Conservation (phyloP, 768 basidiomycete genomes). For the Crucibulum laeve region DNA sequence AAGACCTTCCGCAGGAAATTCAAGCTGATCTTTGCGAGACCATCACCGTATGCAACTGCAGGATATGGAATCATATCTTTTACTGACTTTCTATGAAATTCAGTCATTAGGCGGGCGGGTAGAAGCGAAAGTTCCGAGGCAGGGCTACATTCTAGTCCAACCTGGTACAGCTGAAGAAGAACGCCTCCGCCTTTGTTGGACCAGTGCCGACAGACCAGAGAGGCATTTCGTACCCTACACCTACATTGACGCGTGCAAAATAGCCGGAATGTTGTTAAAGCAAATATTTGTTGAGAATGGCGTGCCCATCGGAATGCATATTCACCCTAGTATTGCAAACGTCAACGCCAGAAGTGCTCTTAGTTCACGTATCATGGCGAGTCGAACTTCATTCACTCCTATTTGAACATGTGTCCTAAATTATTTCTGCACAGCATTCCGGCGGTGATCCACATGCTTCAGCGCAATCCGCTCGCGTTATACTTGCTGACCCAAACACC, state of each 20-base stretch:
- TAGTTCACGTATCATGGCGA: slow-evolving; percentile 67
- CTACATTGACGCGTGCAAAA: slow-evolving; percentile 81
- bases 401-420: slow-evolving; percentile 1
- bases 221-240: slow-evolving; percentile 78
- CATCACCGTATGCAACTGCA: slow-evolving; percentile 48
- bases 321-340: slow-evolving; percentile 78
- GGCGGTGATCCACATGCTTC: slow-evolving; percentile 75
- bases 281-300: slow-evolving; percentile 74
- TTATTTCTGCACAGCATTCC: slow-evolving; percentile 52
- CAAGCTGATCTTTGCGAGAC: slow-evolving; percentile 72
- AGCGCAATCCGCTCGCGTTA: slow-evolving; percentile 66
- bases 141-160: slow-evolving; percentile 71
- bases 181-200: slow-evolving; percentile 75
- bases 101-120: slow-evolving; percentile 75
- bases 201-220: slow-evolving; percentile 62
- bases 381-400: slow-evolving; percentile 6
- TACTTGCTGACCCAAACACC: slow-evolving; percentile 77
- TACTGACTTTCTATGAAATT: not conserved
- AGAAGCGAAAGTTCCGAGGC: slow-evolving; percentile 72
- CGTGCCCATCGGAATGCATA: slow-evolving; percentile 68
- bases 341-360: slow-evolving; percentile 66
- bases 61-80: slow-evolving; percentile 2
- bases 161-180: slow-evolving; percentile 67
- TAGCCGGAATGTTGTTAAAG: slow-evolving; percentile 66
- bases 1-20: slow-evolving; percentile 63